These are phyloP conservation scores for Scheffersomyces parashehatae DNA, from an alignment of 1,139 yeast genomes.

Conservation along the genomic window DNA sequence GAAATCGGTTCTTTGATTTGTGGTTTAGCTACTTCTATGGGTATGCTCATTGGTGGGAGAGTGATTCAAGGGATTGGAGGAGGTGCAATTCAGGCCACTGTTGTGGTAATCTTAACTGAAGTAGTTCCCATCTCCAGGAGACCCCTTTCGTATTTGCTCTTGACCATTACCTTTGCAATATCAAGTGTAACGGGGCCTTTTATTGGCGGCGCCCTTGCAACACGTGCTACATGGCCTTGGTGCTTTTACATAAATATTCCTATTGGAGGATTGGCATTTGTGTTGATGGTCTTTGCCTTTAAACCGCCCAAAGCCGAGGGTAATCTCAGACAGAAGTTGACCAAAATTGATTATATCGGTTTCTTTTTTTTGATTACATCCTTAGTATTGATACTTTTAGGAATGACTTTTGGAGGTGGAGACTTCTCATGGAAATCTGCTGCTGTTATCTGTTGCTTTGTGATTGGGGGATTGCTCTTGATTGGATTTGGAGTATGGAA, in stretches of 20 bases:
- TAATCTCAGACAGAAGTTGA: conserved; percentile 15
- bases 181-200: conserved; percentile 17
- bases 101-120: conserved; percentile 13
- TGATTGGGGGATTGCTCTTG: conserved; percentile 8
- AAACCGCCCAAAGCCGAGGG: conserved; percentile 33
- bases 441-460: conserved; percentile 12
- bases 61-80: conserved; percentile 17
- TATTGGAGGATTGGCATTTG: conserved; percentile 35
- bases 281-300: conserved; percentile 25
- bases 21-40: conserved; percentile 13
- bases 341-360: conserved; percentile 34
- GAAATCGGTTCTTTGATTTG: conserved; percentile 15
- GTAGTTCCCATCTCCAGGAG: conserved; percentile 13
- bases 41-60: conserved; percentile 17
- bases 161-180: conserved; percentile 14
- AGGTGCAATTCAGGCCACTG: conserved; percentile 16
- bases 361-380: conserved; percentile 30
- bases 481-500: conserved; percentile 28
- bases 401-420: conserved; percentile 37
- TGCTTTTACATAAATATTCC: conserved; percentile 34
- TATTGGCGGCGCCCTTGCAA: conserved; percentile 16
- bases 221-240: conserved; percentile 9
- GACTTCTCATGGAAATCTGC: conserved; percentile 30
- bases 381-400: conserved; percentile 32
- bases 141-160: conserved; percentile 12